These are phyloP conservation scores for Arthroderma sp. DNA, from an alignment of 2,329 filamentous ascomycete species.

Conservation along the genomic window DNA sequence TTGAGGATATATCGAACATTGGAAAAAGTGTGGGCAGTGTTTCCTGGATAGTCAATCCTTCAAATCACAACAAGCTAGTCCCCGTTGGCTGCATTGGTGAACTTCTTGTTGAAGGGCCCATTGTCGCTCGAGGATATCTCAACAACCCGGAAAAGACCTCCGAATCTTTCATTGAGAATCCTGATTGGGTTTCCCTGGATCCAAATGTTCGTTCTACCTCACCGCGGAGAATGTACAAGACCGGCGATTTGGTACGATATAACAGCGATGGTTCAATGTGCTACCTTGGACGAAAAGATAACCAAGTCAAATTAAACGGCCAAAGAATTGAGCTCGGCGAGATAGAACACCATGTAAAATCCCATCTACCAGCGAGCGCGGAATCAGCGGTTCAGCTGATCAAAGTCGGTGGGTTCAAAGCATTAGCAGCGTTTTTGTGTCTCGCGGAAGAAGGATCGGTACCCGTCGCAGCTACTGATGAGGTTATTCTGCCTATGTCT, in stretches of 20 bases:
- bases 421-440: conserved; percentile 40
- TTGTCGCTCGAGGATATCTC: conserved; percentile 23
- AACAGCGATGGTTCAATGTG: conserved; percentile 57
- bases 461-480: conserved; percentile 15
- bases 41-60: conserved; percentile 29
- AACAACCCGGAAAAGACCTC: conserved; percentile 10
- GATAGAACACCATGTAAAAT: conserved; percentile 69
- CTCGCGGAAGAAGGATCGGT: conserved; percentile 32
- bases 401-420: conserved; percentile 67
- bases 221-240: conserved; percentile 47
- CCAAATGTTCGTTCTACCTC: conserved; percentile 2
- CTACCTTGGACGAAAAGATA: conserved; percentile 69
- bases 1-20: conserved; percentile 9
- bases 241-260: conserved; percentile 72
- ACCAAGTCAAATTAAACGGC: conserved; percentile 88
- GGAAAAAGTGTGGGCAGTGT: conserved; percentile 9
- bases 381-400: conserved; percentile 65
- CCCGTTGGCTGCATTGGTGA: conserved; percentile 25
- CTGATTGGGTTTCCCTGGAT: conserved; percentile 6
- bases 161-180: conserved; percentile 9
- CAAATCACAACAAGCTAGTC: conserved; percentile 22
- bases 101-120: conserved; percentile 25
- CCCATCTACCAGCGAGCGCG: conserved; percentile 42
- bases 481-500: conserved; percentile 19
- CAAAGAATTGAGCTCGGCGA: conserved; percentile 92